Percentiles rank a stretch among this genome's conserved stretches.
phyloP scores from a whole-genome alignment of 306 rosid genomes.

The Macrotyloma uniflorum region DNA sequence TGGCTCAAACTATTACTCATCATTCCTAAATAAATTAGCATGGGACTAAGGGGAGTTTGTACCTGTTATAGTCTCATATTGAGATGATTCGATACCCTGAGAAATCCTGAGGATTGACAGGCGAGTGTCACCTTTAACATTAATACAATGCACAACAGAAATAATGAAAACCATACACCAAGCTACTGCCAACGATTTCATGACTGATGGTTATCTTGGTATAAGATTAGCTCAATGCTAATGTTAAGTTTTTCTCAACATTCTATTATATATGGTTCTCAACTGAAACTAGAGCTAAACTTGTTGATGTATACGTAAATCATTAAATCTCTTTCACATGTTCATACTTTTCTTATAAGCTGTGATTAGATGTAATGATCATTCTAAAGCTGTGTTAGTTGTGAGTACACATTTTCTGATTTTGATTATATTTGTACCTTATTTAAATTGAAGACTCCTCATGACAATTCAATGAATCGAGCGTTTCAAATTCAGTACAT shows the following conservation, averaged over 20 bases:
- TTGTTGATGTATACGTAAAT: neutral
- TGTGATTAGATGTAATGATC: conserved; percentile 40
- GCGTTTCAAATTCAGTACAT: neutral
- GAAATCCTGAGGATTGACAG: conserved; percentile 35
- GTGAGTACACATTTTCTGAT: neutral
- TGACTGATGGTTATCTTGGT: conserved; percentile 13
- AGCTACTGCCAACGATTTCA: conserved; percentile 51
- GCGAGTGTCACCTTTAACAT: conserved; percentile 56
- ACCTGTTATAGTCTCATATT: conserved; percentile 73
- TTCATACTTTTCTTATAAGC: conserved; percentile 20
- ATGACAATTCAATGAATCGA: conserved; percentile 36
- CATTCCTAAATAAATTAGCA: neutral
- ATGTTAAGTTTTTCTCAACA: conserved; percentile 31
- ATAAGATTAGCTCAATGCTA: conserved; percentile 29
- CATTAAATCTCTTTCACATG: conserved; percentile 43
- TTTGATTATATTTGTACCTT: conserved; percentile 10
- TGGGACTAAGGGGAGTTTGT: neutral
- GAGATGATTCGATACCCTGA: conserved; percentile 45
- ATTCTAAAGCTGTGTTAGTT: conserved; percentile 38
- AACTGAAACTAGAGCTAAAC: neutral
- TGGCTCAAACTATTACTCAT: neutral
- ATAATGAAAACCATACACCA: conserved; percentile 46
- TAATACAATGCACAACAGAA: conserved; percentile 29
- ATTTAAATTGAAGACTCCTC: conserved; percentile 23
- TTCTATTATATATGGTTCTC: conserved; percentile 34